Base-by-base conservation (phyloP, 495 filamentous ascomycete species). In the Hypoxylon fuscum region DNA sequence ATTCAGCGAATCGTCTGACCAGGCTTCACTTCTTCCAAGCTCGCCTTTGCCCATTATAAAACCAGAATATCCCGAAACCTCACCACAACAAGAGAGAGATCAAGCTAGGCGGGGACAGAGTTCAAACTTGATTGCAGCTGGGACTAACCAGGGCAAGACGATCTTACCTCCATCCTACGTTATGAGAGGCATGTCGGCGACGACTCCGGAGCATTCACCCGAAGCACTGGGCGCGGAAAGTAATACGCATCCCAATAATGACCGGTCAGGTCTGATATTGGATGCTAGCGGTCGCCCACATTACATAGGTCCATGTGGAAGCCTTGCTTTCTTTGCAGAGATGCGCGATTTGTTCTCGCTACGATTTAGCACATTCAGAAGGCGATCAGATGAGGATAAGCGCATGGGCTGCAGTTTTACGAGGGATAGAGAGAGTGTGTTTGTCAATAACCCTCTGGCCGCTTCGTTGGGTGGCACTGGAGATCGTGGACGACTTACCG, bases 231-330 rank as follows among this genome's bases (percentile, higher is more conserved):
- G 5, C n/a, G 4, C 15, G 15, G 51, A 53, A 0, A 21, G 32
- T 14, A 15, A 2, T 14, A 3, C 17, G 10, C 41, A 54, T 6
- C 14, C 23, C 2, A 56, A 32, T 14, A 41, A 8, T 3, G 55
- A 61, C 15, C 43, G 22, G 4, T 60, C 59, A 7, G 62, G 68
- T 14, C 62, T 76, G 51, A 68, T 77, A 22, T 40, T 66, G 37
- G 74, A 77, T 45, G 69, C 74, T 18, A 64, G 67, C 9, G 74
- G 74, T 4, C 73, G 72, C 34, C 58, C 62, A 17, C 74, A 78
- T 15, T 78, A 74, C 55, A 74, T 78, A 40, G 76, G 76, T 4
- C 74, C 74, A 21, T 66, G 73, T 11, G 72, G 74, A 23, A 72
- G 69, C 38, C 67, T 76, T 46, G 61, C 67, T 3, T 71, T 72